phyloP scores from a whole-genome alignment of 331 rosid genomes.

The Quercus phellos region DNA sequence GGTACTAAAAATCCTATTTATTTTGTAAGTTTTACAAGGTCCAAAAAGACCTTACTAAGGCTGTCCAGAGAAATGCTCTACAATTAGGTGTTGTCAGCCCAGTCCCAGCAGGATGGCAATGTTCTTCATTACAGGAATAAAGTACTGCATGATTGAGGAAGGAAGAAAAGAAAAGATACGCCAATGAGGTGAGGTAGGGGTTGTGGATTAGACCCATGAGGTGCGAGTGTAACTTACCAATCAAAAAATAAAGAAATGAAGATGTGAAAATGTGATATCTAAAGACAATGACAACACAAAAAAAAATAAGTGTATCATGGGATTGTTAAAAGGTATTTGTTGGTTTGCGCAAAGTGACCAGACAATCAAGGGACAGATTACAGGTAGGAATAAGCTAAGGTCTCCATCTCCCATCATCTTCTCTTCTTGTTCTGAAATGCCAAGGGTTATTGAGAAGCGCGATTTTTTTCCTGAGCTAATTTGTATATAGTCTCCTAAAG shows the following conservation, averaged over 20 bases:
- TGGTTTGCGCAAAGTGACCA: neutral
- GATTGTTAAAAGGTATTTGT: neutral
- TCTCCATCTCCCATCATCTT: neutral
- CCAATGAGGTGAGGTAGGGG: no score
- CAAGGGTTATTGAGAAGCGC: neutral
- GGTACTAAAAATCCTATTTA: neutral
- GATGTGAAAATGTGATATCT: neutral
- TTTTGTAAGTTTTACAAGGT: neutral
- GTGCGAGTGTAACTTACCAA: no score
- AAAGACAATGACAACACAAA: neutral
- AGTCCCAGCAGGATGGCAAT: neutral
- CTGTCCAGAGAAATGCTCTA: neutral
- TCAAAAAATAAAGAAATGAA: neutral
- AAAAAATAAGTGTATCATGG: neutral
- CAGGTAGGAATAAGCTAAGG: neutral
- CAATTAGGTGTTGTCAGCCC: neutral
- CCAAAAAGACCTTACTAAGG: neutral
- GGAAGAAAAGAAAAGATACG: neutral
- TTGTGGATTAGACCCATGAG: no score
- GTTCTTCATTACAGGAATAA: neutral
- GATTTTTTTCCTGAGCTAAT: neutral
- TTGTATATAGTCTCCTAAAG: neutral
- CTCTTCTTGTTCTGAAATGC: neutral
- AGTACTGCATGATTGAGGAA: neutral
- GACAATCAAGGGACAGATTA: neutral